Evolutionary conservation across 1,139 yeast genomes (phyloP).

Genomic region (Hansenula sp.): DNA sequence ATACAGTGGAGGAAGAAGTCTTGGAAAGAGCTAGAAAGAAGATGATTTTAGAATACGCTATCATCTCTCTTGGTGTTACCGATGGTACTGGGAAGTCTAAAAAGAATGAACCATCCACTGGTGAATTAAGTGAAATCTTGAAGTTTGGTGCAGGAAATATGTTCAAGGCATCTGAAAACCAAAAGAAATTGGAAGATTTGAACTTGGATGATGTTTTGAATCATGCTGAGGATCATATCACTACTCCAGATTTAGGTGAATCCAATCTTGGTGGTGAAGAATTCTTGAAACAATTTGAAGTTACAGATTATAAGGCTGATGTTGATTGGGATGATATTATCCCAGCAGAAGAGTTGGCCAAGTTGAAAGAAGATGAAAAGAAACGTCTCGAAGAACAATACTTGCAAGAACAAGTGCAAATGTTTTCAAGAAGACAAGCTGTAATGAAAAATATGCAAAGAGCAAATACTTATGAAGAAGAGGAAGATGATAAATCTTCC

Average conservation of each 20-base stretch:
- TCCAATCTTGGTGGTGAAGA: slow-evolving; percentile 98
- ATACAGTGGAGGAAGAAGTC: slow-evolving; percentile 96
- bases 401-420: slow-evolving; percentile 83
- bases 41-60: slow-evolving; percentile 97
- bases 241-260: slow-evolving; percentile 95
- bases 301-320: slow-evolving; percentile 97
- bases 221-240: slow-evolving; percentile 96
- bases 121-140: slow-evolving; percentile 87
- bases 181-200: slow-evolving; percentile 91
- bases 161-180: slow-evolving; percentile 92
- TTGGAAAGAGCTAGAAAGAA: slow-evolving; percentile 94
- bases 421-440: slow-evolving; percentile 78
- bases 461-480: slow-evolving; percentile 33
- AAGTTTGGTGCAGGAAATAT: slow-evolving; percentile 98
- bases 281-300: slow-evolving; percentile 94
- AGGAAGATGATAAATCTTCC: slow-evolving; percentile 34
- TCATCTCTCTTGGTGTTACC: slow-evolving; percentile 91
- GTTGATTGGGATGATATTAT: slow-evolving; percentile 99
- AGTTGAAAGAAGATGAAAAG: slow-evolving; percentile 88
- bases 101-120: slow-evolving; percentile 71
- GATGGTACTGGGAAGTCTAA: slow-evolving; percentile 45
- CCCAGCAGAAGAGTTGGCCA: slow-evolving; percentile 88
- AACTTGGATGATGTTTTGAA: slow-evolving; percentile 93
- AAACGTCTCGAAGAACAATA: slow-evolving; percentile 81
- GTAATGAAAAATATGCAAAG: slow-evolving; percentile 57